Conservation (phyloP, 2,329 filamentous ascomycete genomes). For the Fusarium tanahbumbuense region DNA sequence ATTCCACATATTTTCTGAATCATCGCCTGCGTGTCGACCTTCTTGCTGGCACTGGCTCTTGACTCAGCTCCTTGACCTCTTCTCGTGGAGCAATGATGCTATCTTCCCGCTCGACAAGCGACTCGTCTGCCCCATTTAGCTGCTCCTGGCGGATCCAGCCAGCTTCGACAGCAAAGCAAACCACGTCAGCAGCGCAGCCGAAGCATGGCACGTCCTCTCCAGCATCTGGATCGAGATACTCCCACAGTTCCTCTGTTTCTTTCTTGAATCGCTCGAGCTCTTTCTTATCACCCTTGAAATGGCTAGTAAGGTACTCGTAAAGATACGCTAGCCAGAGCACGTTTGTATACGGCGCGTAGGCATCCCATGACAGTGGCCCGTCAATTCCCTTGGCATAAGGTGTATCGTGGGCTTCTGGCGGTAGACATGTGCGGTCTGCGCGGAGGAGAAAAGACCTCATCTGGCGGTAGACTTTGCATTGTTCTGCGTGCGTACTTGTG, state of each 20-base stretch:
- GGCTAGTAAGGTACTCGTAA: slow-evolving; percentile 63
- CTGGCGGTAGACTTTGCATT: slow-evolving; percentile 71
- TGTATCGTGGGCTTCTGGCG: slow-evolving; percentile 58
- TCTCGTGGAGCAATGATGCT: slow-evolving; percentile 54
- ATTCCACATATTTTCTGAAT: slow-evolving; percentile 1
- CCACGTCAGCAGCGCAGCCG: slow-evolving; percentile 66
- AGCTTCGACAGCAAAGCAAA: slow-evolving; percentile 67
- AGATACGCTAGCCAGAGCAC: slow-evolving; percentile 74
- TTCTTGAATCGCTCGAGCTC: slow-evolving; percentile 60
- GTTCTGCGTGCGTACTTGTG: slow-evolving; percentile 68
- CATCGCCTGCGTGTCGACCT: slow-evolving; percentile 43
- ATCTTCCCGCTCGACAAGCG: slow-evolving; percentile 54
- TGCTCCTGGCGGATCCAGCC: slow-evolving; percentile 68
- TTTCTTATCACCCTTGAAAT: slow-evolving; percentile 61
- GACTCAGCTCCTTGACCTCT: slow-evolving; percentile 37
- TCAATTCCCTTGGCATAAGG: slow-evolving; percentile 61
- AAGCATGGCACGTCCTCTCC: slow-evolving; percentile 62
- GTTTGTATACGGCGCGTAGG: slow-evolving; percentile 70
- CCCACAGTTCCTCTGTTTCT: slow-evolving; percentile 65
- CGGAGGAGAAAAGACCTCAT: slow-evolving; percentile 69
- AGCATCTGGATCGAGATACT: slow-evolving; percentile 64
- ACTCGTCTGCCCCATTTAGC: slow-evolving; percentile 55
- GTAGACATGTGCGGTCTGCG: slow-evolving; percentile 63
- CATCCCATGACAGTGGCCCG: slow-evolving; percentile 65
- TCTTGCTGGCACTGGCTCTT: slow-evolving; percentile 40